These are phyloP conservation scores for Xylaria venustula DNA, from an alignment of 495 filamentous ascomycete species.

Conservation along the genomic window DNA sequence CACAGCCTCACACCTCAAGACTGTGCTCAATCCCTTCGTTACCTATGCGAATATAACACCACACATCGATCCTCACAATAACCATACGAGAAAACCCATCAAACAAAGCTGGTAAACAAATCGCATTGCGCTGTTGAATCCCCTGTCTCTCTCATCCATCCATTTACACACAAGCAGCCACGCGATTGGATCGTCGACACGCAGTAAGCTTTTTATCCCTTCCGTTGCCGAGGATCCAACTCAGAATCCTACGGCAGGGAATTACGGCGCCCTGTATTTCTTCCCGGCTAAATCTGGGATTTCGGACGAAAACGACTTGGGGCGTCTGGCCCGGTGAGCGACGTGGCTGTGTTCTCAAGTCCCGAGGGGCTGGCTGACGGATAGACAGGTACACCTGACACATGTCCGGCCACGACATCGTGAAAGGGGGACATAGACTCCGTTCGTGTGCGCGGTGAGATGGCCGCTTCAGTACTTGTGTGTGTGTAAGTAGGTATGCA, in stretches of 20 bases:
- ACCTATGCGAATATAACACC: background rate
- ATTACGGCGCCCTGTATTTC: background rate
- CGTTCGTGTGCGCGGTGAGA: too few relatives aligned
- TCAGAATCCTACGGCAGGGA: background rate
- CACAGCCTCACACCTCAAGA: background rate
- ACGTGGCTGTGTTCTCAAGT: background rate
- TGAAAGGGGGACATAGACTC: background rate
- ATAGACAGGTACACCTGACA: background rate
- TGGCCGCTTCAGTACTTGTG: too few relatives aligned
- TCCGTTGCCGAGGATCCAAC: too few relatives aligned
- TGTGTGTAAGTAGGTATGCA: background rate
- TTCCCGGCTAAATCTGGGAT: too few relatives aligned
- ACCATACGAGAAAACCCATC: background rate
- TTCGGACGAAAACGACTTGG: too few relatives aligned
- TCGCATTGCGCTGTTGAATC: background rate
- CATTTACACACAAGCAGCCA: background rate
- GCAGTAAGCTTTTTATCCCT: background rate
- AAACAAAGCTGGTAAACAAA: background rate
- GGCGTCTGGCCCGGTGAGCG: too few relatives aligned
- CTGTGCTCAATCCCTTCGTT: background rate
- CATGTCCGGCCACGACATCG: background rate
- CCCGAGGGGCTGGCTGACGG: too few relatives aligned
- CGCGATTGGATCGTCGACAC: conserved; percentile 2
- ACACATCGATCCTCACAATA: background rate
- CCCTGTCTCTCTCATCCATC: too few relatives aligned